Evolutionary conservation across 177 flowering plant genomes (phyloP), one percentile per base, ranked within the genome.

Genomic region (Vitis hybrid): DNA sequence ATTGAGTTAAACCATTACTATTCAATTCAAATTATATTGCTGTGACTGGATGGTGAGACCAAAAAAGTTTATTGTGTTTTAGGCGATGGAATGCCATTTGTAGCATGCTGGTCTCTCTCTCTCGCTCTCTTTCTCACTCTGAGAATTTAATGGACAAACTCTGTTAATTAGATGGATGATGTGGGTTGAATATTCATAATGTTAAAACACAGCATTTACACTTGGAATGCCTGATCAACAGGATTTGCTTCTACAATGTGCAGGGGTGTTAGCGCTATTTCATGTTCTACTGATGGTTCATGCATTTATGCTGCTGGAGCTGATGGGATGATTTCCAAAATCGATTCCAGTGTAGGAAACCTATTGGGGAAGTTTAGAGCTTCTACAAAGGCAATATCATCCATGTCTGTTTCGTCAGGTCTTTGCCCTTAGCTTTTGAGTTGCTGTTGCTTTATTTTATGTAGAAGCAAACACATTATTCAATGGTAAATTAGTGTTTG

Each of bases 321-420:
- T 72, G 98, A 95, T 89, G 99, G 99, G 54, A 87, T 91, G 92
- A 71, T 90, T 66, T 91, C 90, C 80, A 77, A 87, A 81, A 82
- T 89, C 77, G 97, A 93, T 75, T 73, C 83, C 30, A 62, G 62
- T 57, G 74, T 85, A 10, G 98, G 99, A 26, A 87, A 76, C 66
- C 67, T 87, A 32, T 72, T 88, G 77, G 80, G 76, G 62, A 93
- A 86, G 80, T 91, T 93, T 64, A 87, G 66, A 78, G 89, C 98
- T 86, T 91, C 93, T 57, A 74, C 88, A 56, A 91, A 86, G 68
- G 88, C 90, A 51, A 79, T 91, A 76, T 89, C 98, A 30, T 85
- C 84, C 26, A 73, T 95, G 63, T 78, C 88, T 73, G 81, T 95
- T 68, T 93, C 99, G 15, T 62, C 88, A 62, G 99, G 99, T 92